Conservation (phyloP, 2,329 filamentous ascomycete genomes). For the Aspergillus alliaceus region DNA sequence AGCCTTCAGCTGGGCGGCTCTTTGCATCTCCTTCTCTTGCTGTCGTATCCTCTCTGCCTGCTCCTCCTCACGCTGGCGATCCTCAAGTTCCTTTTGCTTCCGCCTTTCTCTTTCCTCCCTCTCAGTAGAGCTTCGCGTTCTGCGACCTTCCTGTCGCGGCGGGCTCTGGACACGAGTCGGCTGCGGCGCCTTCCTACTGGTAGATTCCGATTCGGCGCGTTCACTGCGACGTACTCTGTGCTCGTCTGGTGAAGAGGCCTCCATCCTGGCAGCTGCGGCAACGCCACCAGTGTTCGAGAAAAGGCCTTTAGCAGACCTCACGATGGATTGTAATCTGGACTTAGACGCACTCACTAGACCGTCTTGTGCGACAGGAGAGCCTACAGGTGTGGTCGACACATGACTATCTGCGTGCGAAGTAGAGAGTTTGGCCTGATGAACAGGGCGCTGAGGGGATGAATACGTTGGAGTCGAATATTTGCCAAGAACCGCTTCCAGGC, state of each 20-base stretch:
- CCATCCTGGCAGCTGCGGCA: constrained; percentile 59
- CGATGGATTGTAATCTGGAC: constrained; percentile 84
- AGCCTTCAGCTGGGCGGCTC: constrained; percentile 20
- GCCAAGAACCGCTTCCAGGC: constrained; percentile 48
- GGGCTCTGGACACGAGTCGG: constrained; percentile 31
- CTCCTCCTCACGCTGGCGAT: constrained; percentile 38
- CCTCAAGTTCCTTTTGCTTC: constrained; percentile 33
- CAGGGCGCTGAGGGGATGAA: constrained; percentile 49
- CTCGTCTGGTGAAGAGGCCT: constrained; percentile 49
- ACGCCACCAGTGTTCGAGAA: constrained; percentile 71
- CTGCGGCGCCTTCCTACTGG: constrained; percentile 18
- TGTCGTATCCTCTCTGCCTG: constrained; percentile 16
- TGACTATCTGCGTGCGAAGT: constrained; percentile 57
- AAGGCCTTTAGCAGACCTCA: constrained; percentile 83
- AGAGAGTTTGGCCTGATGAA: constrained; percentile 62
- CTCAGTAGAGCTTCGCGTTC: constrained; percentile 61
- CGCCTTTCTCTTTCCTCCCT: constrained; percentile 48
- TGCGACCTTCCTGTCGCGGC: constrained; percentile 41
- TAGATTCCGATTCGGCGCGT: constrained; percentile 25
- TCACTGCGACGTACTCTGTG: constrained; percentile 29
- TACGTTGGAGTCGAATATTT: constrained; percentile 67
- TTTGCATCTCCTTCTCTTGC: constrained; percentile 20
- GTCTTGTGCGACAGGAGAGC: constrained; percentile 62
- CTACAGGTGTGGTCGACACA: constrained; percentile 57
- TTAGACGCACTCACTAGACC: constrained; percentile 90